Percentiles rank a stretch among this genome's conserved stretches.
Conservation (phyloP, 345 rosid species). For the Corymbia maculata region DNA sequence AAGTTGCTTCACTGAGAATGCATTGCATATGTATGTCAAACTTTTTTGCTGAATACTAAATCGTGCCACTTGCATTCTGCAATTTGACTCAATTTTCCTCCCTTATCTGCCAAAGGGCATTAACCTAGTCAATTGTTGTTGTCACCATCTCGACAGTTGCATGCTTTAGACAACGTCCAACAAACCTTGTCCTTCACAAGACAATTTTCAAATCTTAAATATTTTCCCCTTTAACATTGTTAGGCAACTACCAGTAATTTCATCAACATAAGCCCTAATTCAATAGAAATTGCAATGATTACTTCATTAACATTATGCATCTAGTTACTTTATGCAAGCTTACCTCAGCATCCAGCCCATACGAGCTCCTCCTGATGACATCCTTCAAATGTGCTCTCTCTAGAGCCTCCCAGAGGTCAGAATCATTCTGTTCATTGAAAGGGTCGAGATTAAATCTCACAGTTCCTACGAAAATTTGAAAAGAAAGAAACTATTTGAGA, state of each 20-base stretch:
- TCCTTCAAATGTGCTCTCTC: not conserved
- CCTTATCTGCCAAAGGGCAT: not conserved
- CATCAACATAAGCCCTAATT: not conserved
- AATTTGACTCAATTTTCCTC: not conserved
- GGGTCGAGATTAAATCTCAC: constrained; percentile 52
- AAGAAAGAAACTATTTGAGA: not conserved
- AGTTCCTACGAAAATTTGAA: constrained; percentile 36
- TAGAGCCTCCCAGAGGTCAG: not conserved
- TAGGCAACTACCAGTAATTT: not conserved
- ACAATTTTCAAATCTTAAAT: not conserved
- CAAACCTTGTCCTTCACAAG: not conserved
- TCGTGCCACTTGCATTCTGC: not conserved
- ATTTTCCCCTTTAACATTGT: not conserved
- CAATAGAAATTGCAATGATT: not conserved
- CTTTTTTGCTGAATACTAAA: not conserved
- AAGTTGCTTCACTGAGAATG: too few species aligned
- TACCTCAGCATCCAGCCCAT: constrained; percentile 53
- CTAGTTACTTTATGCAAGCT: not conserved
- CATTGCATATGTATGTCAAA: not conserved
- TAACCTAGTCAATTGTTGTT: not conserved
- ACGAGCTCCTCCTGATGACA: not conserved
- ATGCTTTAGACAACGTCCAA: not conserved
- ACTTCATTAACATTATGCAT: not conserved
- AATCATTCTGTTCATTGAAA: not conserved
- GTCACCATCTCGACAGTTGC: not conserved